Evolutionary conservation across 2,329 filamentous ascomycete species (phyloP).

Genomic region (Sarocladium kiliense): DNA sequence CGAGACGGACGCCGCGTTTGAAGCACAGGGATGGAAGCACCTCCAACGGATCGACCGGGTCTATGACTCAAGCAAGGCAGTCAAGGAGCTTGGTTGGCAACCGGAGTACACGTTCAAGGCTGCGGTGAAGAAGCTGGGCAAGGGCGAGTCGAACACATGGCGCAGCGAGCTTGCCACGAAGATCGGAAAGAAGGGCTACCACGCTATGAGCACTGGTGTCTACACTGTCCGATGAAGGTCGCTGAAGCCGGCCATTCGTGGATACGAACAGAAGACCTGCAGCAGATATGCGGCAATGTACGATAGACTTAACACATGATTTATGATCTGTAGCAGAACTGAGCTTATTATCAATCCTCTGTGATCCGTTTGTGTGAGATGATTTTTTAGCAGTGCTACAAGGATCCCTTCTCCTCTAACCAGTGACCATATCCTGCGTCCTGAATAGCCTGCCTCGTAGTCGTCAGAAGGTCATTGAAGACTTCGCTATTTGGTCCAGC

Average conservation of each 20-base stretch:
- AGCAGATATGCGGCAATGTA: neutral
- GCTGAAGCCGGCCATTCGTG: no score
- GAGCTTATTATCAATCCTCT: neutral
- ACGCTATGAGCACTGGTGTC: constrained; percentile 35
- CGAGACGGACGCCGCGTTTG: constrained; percentile 24
- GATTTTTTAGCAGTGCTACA: no score
- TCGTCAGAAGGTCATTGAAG: constrained; percentile 47
- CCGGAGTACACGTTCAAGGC: constrained; percentile 35
- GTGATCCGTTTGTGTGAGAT: no score
- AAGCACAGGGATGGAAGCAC: constrained; percentile 28
- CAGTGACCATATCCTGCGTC: constrained; percentile 22
- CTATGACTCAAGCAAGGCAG: constrained; percentile 37
- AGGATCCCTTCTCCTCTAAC: neutral
- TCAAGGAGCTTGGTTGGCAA: constrained; percentile 36
- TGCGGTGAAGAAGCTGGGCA: constrained; percentile 26
- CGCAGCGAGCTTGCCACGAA: constrained; percentile 30
- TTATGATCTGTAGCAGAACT: neutral
- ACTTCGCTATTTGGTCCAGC: constrained; percentile 36
- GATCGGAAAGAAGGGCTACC: constrained; percentile 41
- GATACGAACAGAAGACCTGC: neutral
- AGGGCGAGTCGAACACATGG: constrained; percentile 27
- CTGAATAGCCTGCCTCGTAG: constrained; percentile 70
- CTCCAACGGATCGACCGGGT: constrained; percentile 36
- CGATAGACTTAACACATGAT: neutral
- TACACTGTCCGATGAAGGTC: constrained; percentile 26